Evolutionary conservation across 2,329 filamentous ascomycete species (phyloP).

Genomic region (Botryosphaeria dothidea): DNA sequence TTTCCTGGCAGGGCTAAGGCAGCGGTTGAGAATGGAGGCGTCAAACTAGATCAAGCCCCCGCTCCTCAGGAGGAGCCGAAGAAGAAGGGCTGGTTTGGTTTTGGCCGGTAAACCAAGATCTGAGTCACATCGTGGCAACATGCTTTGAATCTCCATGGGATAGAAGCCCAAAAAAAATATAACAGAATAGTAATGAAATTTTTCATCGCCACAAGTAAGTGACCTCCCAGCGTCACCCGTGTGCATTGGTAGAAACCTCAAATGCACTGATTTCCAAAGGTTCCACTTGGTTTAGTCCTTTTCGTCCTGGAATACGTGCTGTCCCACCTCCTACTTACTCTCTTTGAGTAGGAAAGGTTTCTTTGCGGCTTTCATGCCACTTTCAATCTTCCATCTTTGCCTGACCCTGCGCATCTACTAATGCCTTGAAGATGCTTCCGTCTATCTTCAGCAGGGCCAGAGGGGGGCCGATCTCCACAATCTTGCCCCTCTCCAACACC

Average conservation of each 20-base stretch:
- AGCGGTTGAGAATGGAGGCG: conserved; percentile 24
- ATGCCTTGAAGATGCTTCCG: conserved; percentile 22
- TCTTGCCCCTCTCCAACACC: conserved; percentile 51
- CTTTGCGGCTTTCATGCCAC: neutral
- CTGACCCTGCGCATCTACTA: conserved; percentile 23
- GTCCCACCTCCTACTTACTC: no score
- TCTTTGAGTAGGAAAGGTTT: no score
- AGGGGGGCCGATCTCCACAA: conserved; percentile 43
- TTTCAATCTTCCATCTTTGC: neutral
- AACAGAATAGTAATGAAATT: neutral
- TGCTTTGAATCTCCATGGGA: no score
- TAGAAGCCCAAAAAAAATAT: neutral
- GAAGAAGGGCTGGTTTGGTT: conserved; percentile 55
- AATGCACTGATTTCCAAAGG: no score
- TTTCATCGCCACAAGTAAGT: neutral
- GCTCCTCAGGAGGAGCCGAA: conserved; percentile 39
- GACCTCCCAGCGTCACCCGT: no score
- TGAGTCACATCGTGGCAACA: neutral
- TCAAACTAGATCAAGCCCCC: conserved; percentile 24
- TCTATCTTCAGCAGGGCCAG: conserved; percentile 16
- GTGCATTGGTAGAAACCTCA: no score
- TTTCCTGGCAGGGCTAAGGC: conserved; percentile 68
- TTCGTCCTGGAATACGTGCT: no score
- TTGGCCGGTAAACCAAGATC: conserved; percentile 41
- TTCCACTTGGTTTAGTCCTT: no score